Percentiles rank a stretch among this genome's conserved stretches.
These are phyloP conservation scores for Cucurbita maxima DNA, from an alignment of 306 rosid species.

Conservation along the genomic window DNA sequence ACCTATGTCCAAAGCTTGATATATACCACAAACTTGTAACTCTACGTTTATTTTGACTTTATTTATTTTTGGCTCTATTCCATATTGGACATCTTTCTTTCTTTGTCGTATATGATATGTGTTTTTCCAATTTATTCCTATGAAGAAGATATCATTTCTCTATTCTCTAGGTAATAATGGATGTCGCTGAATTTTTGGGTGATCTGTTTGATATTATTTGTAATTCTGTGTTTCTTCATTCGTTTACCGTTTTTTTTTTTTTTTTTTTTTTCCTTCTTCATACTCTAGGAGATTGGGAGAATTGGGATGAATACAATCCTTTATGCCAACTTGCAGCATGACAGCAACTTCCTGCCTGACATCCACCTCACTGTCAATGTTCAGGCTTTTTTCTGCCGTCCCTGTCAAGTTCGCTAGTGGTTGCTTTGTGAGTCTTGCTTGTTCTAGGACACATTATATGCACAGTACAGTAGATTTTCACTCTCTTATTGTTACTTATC, in stretches of 20 bases:
- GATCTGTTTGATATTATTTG: neutral
- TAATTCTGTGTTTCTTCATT: neutral
- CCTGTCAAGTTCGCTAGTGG: constrained; percentile 99
- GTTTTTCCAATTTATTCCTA: neutral
- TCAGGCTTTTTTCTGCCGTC: constrained; percentile 67
- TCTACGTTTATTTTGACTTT: too few relatives aligned
- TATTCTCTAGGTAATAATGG: neutral
- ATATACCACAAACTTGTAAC: too few relatives aligned
- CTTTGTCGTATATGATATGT: neutral
- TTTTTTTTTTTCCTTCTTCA: neutral
- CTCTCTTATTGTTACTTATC: neutral
- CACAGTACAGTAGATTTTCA: neutral
- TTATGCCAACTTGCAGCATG: constrained; percentile 35
- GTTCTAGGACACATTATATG: constrained; percentile 42
- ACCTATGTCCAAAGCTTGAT: too few relatives aligned
- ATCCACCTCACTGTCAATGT: constrained; percentile 44
- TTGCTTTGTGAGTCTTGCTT: constrained; percentile 95
- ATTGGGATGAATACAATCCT: constrained; percentile 61
- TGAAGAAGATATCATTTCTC: neutral
- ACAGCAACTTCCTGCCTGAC: constrained; percentile 37
- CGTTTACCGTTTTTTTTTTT: neutral
- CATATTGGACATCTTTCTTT: neutral
- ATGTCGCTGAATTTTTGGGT: neutral
- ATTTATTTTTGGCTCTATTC: neutral
- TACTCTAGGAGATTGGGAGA: constrained; percentile 61